Evolutionary conservation across 768 basidiomycete genomes (phyloP).

Genomic region (Amanita brunnescens): DNA sequence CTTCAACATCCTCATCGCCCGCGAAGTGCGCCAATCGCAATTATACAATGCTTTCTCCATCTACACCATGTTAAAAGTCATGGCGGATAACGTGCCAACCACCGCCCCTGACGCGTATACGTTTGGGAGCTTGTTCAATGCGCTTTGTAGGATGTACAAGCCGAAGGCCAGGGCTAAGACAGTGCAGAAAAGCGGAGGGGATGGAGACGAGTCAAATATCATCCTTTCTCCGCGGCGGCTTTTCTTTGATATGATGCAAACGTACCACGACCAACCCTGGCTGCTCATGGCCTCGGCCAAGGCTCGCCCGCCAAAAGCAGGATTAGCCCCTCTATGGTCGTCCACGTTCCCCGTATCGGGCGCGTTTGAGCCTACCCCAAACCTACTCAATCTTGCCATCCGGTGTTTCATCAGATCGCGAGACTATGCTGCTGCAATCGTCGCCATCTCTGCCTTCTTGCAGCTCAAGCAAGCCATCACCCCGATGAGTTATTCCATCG

Average conservation of each 20-base stretch:
- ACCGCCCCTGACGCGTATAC: slow-evolving; percentile 34
- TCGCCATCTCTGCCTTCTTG: slow-evolving; percentile 25
- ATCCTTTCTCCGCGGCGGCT: slow-evolving; percentile 30
- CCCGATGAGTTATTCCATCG: slow-evolving; percentile 29
- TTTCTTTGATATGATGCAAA: slow-evolving; percentile 36
- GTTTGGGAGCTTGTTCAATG: slow-evolving; percentile 35
- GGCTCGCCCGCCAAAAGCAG: too few species aligned
- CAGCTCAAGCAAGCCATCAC: slow-evolving; percentile 22
- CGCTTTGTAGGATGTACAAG: slow-evolving; percentile 14
- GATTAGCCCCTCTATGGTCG: too few species aligned
- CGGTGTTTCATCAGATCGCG: slow-evolving; percentile 32
- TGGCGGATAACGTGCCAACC: slow-evolving; percentile 15
- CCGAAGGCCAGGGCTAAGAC: not conserved
- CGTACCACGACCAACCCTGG: slow-evolving; percentile 9
- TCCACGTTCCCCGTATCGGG: not conserved
- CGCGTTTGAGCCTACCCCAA: slow-evolving; percentile 21
- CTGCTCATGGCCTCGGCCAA: too few species aligned
- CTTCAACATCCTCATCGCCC: slow-evolving; percentile 42
- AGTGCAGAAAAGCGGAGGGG: not conserved
- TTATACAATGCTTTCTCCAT: slow-evolving; percentile 31
- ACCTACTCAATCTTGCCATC: slow-evolving; percentile 32
- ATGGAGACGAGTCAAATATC: slow-evolving; percentile 12
- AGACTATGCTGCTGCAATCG: slow-evolving; percentile 42
- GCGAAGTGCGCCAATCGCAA: slow-evolving; percentile 22
- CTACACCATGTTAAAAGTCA: slow-evolving; percentile 30